Percentiles rank a stretch among this genome's conserved stretches.
These are phyloP conservation scores for Vitis hybrid DNA, from an alignment of 177 flowering plant species.

Conservation along the genomic window DNA sequence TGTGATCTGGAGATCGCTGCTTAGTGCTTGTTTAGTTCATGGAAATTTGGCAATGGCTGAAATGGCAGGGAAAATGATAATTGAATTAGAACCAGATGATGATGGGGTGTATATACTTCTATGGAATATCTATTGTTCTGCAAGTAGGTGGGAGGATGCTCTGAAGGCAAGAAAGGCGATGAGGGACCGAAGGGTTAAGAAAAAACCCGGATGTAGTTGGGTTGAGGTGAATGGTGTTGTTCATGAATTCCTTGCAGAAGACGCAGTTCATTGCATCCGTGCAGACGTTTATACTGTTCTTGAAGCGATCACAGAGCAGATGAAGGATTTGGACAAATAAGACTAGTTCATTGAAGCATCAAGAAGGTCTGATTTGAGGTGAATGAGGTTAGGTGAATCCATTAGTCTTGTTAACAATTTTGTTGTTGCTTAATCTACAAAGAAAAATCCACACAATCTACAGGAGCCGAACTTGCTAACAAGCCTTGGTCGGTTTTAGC, in stretches of 20 bases:
- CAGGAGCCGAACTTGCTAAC: no score
- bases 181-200: constrained; percentile 36
- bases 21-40: constrained; percentile 32
- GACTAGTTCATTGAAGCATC: no score
- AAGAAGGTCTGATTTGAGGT: no score
- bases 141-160: constrained; percentile 37
- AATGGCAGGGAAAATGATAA: constrained; percentile 27
- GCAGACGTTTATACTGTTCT: constrained; percentile 22
- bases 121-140: constrained; percentile 31
- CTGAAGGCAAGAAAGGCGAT: constrained; percentile 35
- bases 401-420: no score
- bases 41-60: constrained; percentile 31
- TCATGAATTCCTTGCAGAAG: constrained; percentile 45
- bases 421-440: no score
- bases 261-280: constrained; percentile 12
- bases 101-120: constrained; percentile 43
- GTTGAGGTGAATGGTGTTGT: constrained; percentile 42
- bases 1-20: constrained; percentile 41
- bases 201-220: constrained; percentile 56
- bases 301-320: constrained; percentile 23
- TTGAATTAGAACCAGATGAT: constrained; percentile 39
- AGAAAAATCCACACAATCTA: no score
- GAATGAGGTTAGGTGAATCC: no score
- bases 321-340: constrained; percentile 1
- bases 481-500: no score